Percentiles rank a stretch among this genome's conserved stretches.
Conservation (phyloP, 2,329 filamentous ascomycete species). For the Hypoxylon sp. region DNA sequence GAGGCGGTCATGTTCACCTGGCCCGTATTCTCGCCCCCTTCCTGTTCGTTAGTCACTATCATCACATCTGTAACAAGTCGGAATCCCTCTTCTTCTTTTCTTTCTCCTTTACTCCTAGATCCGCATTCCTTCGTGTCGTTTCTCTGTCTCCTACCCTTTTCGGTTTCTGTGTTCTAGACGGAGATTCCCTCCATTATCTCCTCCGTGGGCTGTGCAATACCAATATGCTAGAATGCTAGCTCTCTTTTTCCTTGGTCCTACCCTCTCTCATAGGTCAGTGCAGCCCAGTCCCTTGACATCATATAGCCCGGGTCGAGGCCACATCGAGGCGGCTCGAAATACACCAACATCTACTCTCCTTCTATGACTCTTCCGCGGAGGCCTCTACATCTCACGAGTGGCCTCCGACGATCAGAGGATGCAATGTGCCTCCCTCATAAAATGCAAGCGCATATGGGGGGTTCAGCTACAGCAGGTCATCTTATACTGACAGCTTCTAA, state of each 20-base stretch:
- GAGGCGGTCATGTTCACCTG: conserved; percentile 26
- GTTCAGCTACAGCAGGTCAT: conserved; percentile 22
- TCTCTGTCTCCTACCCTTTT: conserved; percentile 33
- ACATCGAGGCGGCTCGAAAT: conserved; percentile 35
- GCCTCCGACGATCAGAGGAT: conserved; percentile 31
- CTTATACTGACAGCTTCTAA: conserved; percentile 38
- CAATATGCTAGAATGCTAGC: conserved; percentile 47
- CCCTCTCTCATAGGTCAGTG: conserved; percentile 47
- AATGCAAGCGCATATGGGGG: conserved; percentile 29
- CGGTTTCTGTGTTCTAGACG: conserved; percentile 39
- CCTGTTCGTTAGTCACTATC: conserved; percentile 35
- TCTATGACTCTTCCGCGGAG: conserved; percentile 15
- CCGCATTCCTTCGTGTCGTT: conserved; percentile 32
- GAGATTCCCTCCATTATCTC: conserved; percentile 37
- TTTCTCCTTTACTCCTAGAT: conserved; percentile 31
- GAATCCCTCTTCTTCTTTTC: conserved; percentile 12
- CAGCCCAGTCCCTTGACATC: conserved; percentile 22
- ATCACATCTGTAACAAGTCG: conserved; percentile 38
- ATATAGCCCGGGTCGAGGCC: conserved; percentile 37
- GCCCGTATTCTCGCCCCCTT: conserved; percentile 32
- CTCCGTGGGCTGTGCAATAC: conserved; percentile 42
- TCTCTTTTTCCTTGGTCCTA: conserved; percentile 41
- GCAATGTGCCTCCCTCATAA: conserved; percentile 35
- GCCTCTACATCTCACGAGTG: conserved; percentile 24
- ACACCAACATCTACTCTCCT: conserved; percentile 19